A percentile compares a stretch with the other conserved stretches of the same genome.
These are phyloP conservation scores for Gonapodya sp. DNA, from an alignment of 192 early-diverging fungal species.

Conservation along the genomic window DNA sequence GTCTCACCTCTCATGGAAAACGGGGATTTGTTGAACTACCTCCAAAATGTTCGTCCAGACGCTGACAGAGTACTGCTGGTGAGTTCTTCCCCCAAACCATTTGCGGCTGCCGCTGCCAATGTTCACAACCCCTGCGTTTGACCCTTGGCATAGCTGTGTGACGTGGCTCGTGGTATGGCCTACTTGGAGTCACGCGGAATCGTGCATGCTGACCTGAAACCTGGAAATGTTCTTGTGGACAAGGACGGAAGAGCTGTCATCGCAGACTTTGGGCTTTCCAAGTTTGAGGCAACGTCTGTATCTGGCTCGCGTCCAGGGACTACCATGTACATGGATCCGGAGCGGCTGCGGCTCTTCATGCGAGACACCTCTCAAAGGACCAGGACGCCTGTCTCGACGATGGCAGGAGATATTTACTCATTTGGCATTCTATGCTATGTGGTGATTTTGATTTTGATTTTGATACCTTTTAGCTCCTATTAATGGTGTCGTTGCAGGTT, in stretches of 20 bases:
- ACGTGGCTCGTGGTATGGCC: constrained; percentile 6
- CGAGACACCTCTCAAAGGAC: background rate
- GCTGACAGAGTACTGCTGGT: background rate
- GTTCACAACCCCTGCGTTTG: background rate
- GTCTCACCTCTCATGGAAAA: background rate
- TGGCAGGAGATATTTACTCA: background rate
- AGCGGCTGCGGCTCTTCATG: background rate
- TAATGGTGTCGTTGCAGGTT: background rate
- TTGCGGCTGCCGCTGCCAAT: background rate
- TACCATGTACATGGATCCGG: background rate
- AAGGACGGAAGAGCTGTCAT: background rate
- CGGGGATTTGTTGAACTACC: background rate
- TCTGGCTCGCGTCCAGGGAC: background rate
- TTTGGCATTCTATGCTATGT: background rate
- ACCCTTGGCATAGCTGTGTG: background rate
- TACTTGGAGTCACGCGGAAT: background rate
- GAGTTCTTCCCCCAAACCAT: background rate
- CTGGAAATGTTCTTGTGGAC: background rate
- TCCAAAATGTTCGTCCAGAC: background rate
- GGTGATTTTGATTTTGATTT: background rate
- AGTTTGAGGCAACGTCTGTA: background rate
- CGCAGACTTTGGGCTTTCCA: constrained; percentile 2
- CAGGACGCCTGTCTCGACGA: background rate
- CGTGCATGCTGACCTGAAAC: constrained; percentile 6
- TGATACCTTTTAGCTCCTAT: background rate